These are phyloP conservation scores for Phaffia tasmanica DNA, from an alignment of 768 basidiomycete species.

Conservation along the genomic window DNA sequence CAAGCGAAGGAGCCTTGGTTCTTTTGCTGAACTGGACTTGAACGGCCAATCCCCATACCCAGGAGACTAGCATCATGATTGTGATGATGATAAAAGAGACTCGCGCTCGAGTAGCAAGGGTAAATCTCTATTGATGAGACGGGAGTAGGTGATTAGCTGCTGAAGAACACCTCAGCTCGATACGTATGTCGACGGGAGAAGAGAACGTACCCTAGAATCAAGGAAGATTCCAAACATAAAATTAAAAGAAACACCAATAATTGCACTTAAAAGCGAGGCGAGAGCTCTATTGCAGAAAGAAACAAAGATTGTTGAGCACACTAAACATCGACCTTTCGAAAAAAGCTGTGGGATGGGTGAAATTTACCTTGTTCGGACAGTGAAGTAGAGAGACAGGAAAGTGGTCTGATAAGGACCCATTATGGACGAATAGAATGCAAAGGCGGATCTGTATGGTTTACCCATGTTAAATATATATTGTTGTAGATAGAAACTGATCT, in stretches of 20 bases:
- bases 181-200: too few species aligned
- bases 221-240: constrained; percentile 18
- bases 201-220: constrained; percentile 8
- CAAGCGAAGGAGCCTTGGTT: not conserved
- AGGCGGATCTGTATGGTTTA: constrained; percentile 3
- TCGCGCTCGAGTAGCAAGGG: constrained; percentile 19
- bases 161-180: not conserved
- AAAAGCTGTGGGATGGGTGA: too few species aligned
- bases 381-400: constrained; percentile 23
- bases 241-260: constrained; percentile 13
- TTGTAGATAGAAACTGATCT: too few species aligned
- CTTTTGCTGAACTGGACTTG: constrained; percentile 15
- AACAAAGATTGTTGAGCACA: not conserved
- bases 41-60: constrained; percentile 22
- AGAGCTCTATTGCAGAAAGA: constrained; percentile 8
- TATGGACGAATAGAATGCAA: constrained; percentile 18
- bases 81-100: constrained; percentile 9
- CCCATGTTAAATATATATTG: not conserved
- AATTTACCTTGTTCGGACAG: constrained; percentile 10
- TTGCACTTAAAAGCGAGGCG: constrained; percentile 21
- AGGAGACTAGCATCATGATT: constrained; percentile 8
- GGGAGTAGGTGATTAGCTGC: too few species aligned
- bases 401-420: constrained; percentile 18
- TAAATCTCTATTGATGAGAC: constrained; percentile 4
- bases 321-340: not conserved